These are phyloP conservation scores for Macrocybe gigantea DNA, from an alignment of 768 basidiomycete genomes.

Conservation along the genomic window DNA sequence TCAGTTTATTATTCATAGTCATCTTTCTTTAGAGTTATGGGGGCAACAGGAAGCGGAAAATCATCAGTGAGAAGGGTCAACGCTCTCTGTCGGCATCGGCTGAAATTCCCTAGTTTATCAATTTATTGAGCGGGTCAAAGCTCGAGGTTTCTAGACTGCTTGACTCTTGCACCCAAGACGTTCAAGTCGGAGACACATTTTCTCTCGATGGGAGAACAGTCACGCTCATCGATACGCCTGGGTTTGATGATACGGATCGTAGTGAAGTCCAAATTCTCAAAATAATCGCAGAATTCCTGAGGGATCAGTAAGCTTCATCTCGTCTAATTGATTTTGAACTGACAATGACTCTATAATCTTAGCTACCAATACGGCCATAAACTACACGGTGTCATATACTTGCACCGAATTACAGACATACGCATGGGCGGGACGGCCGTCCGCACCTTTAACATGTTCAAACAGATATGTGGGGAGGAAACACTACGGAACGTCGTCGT, in stretches of 20 bases:
- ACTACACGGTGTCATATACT: constrained; percentile 30
- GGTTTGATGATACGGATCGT: constrained; percentile 31
- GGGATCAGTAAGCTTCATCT: neutral
- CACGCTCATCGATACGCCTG: constrained; percentile 32
- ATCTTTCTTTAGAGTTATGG: neutral
- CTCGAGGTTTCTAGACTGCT: neutral
- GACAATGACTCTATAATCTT: neutral
- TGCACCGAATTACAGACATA: constrained; percentile 31
- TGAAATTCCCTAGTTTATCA: neutral
- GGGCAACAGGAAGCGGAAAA: constrained; percentile 3
- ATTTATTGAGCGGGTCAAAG: constrained; percentile 1
- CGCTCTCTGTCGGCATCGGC: neutral
- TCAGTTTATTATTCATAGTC: too few relatives aligned
- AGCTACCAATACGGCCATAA: constrained; percentile 14
- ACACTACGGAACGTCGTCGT: constrained; percentile 38
- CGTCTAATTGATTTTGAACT: neutral
- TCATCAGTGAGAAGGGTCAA: neutral
- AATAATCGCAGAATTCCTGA: constrained; percentile 12
- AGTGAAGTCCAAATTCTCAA: constrained; percentile 25
- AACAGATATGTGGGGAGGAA: constrained; percentile 33
- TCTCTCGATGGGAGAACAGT: constrained; percentile 20
- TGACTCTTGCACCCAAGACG: neutral
- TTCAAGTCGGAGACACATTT: constrained; percentile 12
- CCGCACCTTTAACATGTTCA: constrained; percentile 37
- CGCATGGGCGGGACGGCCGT: constrained; percentile 30